Base-by-base conservation (phyloP, 2,329 filamentous ascomycete genomes). In the Alternaria sp. region DNA sequence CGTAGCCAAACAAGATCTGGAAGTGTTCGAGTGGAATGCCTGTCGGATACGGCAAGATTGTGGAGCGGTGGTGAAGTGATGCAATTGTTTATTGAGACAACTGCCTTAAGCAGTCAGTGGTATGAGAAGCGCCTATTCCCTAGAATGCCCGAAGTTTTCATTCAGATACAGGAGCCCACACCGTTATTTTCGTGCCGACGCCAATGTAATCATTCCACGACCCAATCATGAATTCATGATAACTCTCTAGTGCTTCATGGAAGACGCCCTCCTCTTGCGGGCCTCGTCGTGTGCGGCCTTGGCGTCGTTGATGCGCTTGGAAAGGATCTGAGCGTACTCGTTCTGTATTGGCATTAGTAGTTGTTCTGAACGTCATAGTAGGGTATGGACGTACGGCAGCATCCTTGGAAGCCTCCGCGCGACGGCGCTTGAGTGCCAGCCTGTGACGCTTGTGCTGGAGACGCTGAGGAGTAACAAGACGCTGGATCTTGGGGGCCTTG, bases 401-500 rank as follows among this genome's bases (percentile, higher is more conserved):
- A 82, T 99, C 95, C 90, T 97, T 97, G 86, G 93, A 89, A 85
- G 94, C 92, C 88, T 99, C 95, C 80, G 94, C 86, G 82, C 93
- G 92, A 85, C 95, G 94, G 84, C 94, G 93, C 93, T 99, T 99
- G 86, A 99, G 91, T 80, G 95, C 94, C 80, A 96, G 87, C 78
- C 94, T 89, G 89, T 98, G 95, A 81, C 95, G 93, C 92, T 98
- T 99, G 92, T 97, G 95, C 90, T 99, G 95, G 81, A 99, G 93
- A 84, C 95, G 95, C 87, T 98, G 95, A 83, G 95, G 95, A 81
- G 95, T 99, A 79, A 99, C 93, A 79, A 99, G 93, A 83, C 95
- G 93, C 90, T 99, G 95, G 86, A 99, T 99, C 89, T 94, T 96
- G 84, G 95, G 95, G 79, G 95, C 95, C 92, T 99, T 99, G 91